Percentiles rank a stretch among this genome's conserved stretches.
phyloP scores from a whole-genome alignment of 2,329 filamentous ascomycete species.

The Meredithiella fracta region DNA sequence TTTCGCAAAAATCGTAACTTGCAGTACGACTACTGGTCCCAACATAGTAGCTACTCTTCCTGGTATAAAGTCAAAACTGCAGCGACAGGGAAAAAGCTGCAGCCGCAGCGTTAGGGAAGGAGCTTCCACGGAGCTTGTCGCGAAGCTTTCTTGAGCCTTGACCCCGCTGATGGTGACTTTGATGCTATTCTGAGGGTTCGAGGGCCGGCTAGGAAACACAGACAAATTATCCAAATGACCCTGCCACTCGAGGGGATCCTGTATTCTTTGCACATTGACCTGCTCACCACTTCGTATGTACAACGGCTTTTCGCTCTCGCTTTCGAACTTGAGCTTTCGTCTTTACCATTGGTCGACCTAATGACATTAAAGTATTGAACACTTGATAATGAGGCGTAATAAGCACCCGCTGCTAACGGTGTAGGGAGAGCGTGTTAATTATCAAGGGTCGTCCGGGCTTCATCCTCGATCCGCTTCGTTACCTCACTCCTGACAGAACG shows the following conservation, averaged over 20 bases:
- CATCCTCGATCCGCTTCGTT: not conserved
- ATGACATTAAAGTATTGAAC: too few species aligned
- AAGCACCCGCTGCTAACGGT: too few species aligned
- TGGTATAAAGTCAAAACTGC: not conserved
- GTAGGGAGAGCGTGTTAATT: too few species aligned
- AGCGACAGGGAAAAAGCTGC: constrained; percentile 2
- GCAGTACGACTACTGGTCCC: not conserved
- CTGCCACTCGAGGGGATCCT: not conserved
- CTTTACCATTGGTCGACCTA: too few species aligned
- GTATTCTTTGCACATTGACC: not conserved
- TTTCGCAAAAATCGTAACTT: not conserved
- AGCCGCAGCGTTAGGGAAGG: not conserved
- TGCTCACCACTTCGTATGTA: not conserved
- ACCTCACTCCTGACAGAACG: not conserved
- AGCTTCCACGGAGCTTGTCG: not conserved
- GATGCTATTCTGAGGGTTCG: not conserved
- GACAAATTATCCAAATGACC: not conserved
- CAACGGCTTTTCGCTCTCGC: too few species aligned
- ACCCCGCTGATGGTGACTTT: constrained; percentile 1
- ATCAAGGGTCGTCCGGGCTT: not conserved
- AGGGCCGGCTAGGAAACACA: not conserved
- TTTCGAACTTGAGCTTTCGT: too few species aligned
- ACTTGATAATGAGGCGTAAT: too few species aligned
- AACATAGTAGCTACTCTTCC: not conserved
- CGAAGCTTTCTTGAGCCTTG: not conserved